Evolutionary conservation across 441 rosid genomes (phyloP), one percentile per base, ranked within the genome.

Genomic region (Eugenia klotzschiana): DNA sequence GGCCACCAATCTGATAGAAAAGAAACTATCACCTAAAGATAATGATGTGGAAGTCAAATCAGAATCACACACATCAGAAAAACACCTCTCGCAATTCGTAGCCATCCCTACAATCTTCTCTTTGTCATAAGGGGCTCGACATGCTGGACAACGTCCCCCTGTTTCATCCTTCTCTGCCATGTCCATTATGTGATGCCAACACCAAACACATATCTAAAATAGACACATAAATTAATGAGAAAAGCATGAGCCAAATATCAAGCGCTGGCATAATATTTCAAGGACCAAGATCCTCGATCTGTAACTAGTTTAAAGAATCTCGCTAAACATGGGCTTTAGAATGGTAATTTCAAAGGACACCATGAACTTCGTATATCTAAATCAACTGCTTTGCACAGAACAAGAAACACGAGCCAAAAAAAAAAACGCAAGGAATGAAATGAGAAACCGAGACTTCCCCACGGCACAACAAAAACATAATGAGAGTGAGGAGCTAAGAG

Each of bases 121-220:
- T 86, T 90, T 90, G 88, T 90, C 92, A 81, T 90, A 90, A 77
- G 91, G 86, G 12, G 80, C 51, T 53, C 92, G 91, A 51, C 92
- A 90, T 72, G 92, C 92, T 22, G 92, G 92, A 84, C 92, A 90
- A 54, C 89, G 89, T 74, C 92, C 92, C 81, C 88, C 91, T 20
- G 87, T 56, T 50, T 85, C 90, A 86, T 90, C 91, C 89, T 90
- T 90, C 84, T 87, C 92, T 37, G 92, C 92, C 91, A 90, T 90
- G 82, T 89, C 91, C 91, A 90, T 88, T 52, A 90, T 86, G 82
- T 90, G 92, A 86, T 90, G 90, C 92, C 92, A 90, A 58, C 92
- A 90, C 92, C 92, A 90, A 60, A 90, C 90, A 82, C 92, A 90
- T 56, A 90, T 84, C 92, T 90, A 69, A 37, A 52, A 74, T 23